phyloP scores from a whole-genome alignment of 2,329 filamentous ascomycete species.

The Cladophialophora yegresii region DNA sequence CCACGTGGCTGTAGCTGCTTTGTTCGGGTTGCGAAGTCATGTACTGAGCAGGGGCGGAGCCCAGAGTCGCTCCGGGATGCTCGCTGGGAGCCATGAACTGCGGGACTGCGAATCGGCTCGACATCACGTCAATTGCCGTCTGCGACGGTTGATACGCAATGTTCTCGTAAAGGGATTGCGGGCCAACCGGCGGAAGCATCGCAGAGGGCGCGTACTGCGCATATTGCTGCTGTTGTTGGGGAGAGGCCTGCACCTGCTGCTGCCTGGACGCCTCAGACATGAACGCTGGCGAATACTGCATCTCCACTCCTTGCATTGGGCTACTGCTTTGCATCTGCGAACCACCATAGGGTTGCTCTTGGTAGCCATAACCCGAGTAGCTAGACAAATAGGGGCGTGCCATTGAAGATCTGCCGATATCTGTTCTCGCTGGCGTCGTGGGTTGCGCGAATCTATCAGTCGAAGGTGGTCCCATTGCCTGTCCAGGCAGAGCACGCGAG shows the following conservation, averaged over 20 bases:
- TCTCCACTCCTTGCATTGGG: conserved; percentile 54
- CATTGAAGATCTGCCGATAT: conserved; percentile 42
- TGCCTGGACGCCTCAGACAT: conserved; percentile 48
- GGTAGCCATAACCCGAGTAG: conserved; percentile 56
- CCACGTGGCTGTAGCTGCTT: conserved; percentile 62
- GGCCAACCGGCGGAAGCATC: conserved; percentile 64
- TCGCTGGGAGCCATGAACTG: conserved; percentile 73
- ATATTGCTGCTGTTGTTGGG: conserved; percentile 58
- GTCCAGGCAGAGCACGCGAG: conserved; percentile 33
- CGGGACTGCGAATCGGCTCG: conserved; percentile 66
- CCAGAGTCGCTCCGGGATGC: conserved; percentile 62
- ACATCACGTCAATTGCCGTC: conserved; percentile 73
- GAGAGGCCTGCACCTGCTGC: conserved; percentile 38
- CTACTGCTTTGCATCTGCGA: conserved; percentile 53
- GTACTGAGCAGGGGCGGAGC: conserved; percentile 60
- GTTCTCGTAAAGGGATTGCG: conserved; percentile 69
- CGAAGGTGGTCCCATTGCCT: conserved; percentile 46
- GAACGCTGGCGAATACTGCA: conserved; percentile 70
- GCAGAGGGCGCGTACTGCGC: conserved; percentile 62
- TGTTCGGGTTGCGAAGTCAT: conserved; percentile 65
- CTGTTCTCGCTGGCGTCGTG: conserved; percentile 42
- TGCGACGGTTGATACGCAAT: conserved; percentile 73
- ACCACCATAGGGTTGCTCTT: conserved; percentile 57
- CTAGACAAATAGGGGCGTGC: conserved; percentile 43
- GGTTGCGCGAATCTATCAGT: conserved; percentile 54